Base-by-base conservation (phyloP, 805 yeast species). In the Peterozyma toletana region DNA sequence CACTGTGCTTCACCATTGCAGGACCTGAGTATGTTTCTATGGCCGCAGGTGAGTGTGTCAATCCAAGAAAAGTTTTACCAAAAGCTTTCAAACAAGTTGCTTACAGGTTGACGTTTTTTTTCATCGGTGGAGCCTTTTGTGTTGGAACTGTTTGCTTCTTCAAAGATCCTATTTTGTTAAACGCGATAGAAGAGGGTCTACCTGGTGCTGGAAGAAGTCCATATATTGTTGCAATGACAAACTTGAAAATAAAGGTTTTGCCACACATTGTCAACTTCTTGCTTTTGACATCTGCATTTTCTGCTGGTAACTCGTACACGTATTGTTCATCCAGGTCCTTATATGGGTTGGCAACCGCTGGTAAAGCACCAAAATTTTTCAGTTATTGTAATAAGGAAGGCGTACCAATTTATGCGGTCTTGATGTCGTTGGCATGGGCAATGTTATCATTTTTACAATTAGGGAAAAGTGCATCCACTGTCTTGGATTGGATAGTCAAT, bases 401-500 rank as follows among this genome's bases (percentile, higher is more conserved):
- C 42, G 68, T 71, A 35, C 77, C 76, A 4, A 59, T 72, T 35
- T 70, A 60, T 54, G 69, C 76, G 48, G 73, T 72, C 11, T 46
- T 65, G 33, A 52, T 69, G 2, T 63, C 73, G 2, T 55, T 71
- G 37, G 49, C 57, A 30, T 71, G 75, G 70, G 68, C 75, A 2
- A 59, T 68, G 33, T 51, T 73, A 4, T 67, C 75, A 2, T 71
- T 70, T 47, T 58, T 73, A 49, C 74, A 83, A 57, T 58, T 80
- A 46, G 71, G 80, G 21, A 67, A 71, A 39, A 66, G 73, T 31
- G 73, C 90, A 16, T 75, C 77, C 13, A 70, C 72, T 3, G 91
- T 85, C 2, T 68, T 86, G 48, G 72, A 69, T 54, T 86, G 91
- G 89, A 67, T 85, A 40, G 75, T 83, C 46, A 82, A 83, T 52